Evolutionary conservation across 768 basidiomycete species (phyloP).

Genomic region (Lenzites betulinus): DNA sequence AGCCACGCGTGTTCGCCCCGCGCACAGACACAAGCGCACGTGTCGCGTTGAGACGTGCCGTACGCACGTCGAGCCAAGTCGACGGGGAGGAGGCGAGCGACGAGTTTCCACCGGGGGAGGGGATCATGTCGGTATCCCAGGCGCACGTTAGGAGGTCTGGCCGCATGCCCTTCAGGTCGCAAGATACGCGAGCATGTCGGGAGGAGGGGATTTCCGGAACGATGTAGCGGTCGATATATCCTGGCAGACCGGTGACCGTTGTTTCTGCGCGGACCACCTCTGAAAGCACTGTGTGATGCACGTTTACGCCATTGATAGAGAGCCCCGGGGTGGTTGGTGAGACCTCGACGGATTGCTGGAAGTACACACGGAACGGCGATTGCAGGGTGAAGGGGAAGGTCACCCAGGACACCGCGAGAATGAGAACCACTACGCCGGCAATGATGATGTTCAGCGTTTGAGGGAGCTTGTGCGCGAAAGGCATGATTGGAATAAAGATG

Average conservation of each 20-base stretch:
- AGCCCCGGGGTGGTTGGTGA: neutral
- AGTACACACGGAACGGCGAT: constrained; percentile 69
- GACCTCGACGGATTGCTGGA: constrained; percentile 62
- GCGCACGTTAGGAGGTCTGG: constrained; percentile 48
- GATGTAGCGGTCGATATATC: constrained; percentile 46
- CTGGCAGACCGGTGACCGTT: constrained; percentile 44
- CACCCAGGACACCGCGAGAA: constrained; percentile 34
- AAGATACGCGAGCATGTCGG: constrained; percentile 35
- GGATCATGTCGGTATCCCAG: constrained; percentile 47
- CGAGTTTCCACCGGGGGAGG: constrained; percentile 38
- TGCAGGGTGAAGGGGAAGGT: constrained; percentile 62
- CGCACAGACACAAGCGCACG: constrained; percentile 51
- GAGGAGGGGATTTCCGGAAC: constrained; percentile 57
- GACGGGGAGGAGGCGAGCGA: neutral
- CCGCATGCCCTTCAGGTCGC: constrained; percentile 25
- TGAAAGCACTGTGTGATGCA: neutral
- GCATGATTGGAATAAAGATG: constrained; percentile 59
- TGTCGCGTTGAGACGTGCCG: constrained; percentile 43
- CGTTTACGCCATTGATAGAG: neutral
- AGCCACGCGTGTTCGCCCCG: constrained; percentile 64
- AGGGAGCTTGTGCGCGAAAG: constrained; percentile 60
- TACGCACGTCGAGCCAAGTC: constrained; percentile 47
- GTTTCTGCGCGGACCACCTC: constrained; percentile 41
- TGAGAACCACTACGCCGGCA: constrained; percentile 44
- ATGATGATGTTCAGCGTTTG: constrained; percentile 38